phyloP scores from a whole-genome alignment of 805 yeast genomes.

The Kuraishia hungarica region DNA sequence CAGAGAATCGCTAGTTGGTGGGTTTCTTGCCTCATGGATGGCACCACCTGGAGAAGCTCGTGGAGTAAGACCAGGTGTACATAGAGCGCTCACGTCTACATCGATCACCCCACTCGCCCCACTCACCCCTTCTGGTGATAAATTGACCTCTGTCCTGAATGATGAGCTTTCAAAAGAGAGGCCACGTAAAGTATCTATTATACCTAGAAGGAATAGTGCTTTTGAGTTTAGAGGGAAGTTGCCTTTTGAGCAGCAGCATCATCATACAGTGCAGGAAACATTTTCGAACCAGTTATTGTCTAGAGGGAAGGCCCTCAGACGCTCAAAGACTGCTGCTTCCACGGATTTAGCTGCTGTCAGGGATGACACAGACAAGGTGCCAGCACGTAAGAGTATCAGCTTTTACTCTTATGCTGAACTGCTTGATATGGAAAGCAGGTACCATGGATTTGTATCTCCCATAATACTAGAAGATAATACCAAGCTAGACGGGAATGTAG shows the following conservation, averaged over 20 bases:
- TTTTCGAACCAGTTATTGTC: background rate
- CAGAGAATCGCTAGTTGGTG: background rate
- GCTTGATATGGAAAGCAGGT: background rate
- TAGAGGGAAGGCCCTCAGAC: background rate
- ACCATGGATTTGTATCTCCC: background rate
- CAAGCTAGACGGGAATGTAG: background rate
- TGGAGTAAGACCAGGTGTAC: background rate
- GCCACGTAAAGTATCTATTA: background rate
- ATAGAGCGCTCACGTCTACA: background rate
- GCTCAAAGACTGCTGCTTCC: background rate
- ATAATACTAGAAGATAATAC: background rate
- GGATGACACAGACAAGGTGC: background rate
- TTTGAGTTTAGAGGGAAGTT: background rate
- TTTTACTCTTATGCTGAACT: constrained; percentile 24
- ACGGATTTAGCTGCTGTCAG: background rate
- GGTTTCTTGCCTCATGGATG: background rate
- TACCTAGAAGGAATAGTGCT: constrained; percentile 1
- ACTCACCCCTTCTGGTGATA: background rate
- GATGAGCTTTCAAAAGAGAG: background rate
- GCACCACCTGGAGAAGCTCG: background rate
- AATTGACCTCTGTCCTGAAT: background rate
- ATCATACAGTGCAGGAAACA: background rate
- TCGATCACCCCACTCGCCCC: background rate
- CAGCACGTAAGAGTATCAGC: constrained; percentile 9
- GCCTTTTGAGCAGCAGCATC: background rate